A percentile compares a stretch with the other conserved stretches of the same genome.
phyloP scores from a whole-genome alignment of 129 eudicot genomes.

The sunflower (Helianthus annuus) region DNA sequence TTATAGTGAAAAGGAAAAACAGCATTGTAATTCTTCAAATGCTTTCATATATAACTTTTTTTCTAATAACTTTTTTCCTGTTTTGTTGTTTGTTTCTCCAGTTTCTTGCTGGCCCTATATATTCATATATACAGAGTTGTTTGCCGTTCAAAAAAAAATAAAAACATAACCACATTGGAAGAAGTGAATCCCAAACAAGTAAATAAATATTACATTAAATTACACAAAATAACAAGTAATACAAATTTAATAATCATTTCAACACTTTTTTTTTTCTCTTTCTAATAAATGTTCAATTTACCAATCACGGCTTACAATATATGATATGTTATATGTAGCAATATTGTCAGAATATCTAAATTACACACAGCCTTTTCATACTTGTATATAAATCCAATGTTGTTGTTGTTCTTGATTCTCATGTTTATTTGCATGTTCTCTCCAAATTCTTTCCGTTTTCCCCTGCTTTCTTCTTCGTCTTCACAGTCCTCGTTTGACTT shows the following conservation, averaged over 20 bases:
- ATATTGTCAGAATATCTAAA: slow-evolving; percentile 1
- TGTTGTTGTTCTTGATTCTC: not conserved
- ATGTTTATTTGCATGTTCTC: slow-evolving; percentile 30
- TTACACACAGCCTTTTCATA: slow-evolving; percentile 7
- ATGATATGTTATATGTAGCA: slow-evolving; percentile 1
- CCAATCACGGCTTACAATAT: slow-evolving; percentile 1
- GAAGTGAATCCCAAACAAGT: not conserved
- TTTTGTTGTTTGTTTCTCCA: too few relatives aligned
- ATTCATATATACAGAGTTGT: too few relatives aligned
- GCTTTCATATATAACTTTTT: not conserved
- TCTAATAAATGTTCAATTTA: not conserved
- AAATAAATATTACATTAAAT: not conserved
- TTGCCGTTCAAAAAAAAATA: too few relatives aligned
- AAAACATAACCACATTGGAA: not conserved
- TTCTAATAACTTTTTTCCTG: too few relatives aligned
- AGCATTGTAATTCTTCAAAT: not conserved
- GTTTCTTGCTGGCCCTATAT: too few relatives aligned
- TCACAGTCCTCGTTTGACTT: slow-evolving; percentile 19
- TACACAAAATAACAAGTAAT: not conserved
- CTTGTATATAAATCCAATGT: not conserved
- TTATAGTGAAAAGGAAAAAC: too few relatives aligned
- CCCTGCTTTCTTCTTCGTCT: slow-evolving; percentile 14
- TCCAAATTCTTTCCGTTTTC: not conserved
- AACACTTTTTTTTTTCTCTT: too few relatives aligned
- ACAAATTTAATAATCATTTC: not conserved